Evolutionary conservation across 225 moss, liverwort and hornwort species (phyloP), one percentile per base, ranked within the genome.

Genomic region (Polytrichum commune): DNA sequence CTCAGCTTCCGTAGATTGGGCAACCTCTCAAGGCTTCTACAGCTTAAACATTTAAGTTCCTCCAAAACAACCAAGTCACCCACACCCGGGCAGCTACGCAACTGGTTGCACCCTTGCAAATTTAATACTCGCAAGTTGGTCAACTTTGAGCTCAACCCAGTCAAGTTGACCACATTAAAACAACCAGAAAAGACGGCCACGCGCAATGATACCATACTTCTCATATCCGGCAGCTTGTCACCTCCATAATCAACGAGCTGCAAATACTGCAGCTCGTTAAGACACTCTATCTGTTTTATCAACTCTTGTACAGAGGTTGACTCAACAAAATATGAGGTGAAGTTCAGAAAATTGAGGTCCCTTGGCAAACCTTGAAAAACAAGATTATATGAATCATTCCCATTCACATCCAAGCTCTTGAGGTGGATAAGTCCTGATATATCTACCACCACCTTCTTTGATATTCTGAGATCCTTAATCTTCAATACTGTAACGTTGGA

Each of bases 401-500:
- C 25, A 25, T 25, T 25, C 25, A 25, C 25, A 25, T 25, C 68
- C 53, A 75, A 75, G 54, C 53, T 22, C 53, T 29, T 68, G 5
- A 68, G 53, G 27, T 68, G 68, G 27, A 4, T 23, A 22, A 68
- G 5, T 29, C 23, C 18, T 3, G 61, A 38, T 54, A 75, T 63
- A 18, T 68, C 74, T 4, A 75, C 9, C 20, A 23, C 54, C 5
- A 38, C 0, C 5, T 7, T 18, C 18, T 5, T 10, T 18, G 0
- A 2, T 1, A 53, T 0, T 0, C 0, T 0, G 1, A 6, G 5
- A 5, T 1, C 0, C 8, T n/a, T 58, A 53, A 67, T 30, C 58
- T 27, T 74, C 60, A 74, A 74, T 3, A 61, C 74, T 20, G 56
- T 46, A 0, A 74, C 18, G 25, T 74, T 67, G 4, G 28, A 5